Evolutionary conservation across 179 eudicot genomes (phyloP).

Genomic region (Beta corolliflora): DNA sequence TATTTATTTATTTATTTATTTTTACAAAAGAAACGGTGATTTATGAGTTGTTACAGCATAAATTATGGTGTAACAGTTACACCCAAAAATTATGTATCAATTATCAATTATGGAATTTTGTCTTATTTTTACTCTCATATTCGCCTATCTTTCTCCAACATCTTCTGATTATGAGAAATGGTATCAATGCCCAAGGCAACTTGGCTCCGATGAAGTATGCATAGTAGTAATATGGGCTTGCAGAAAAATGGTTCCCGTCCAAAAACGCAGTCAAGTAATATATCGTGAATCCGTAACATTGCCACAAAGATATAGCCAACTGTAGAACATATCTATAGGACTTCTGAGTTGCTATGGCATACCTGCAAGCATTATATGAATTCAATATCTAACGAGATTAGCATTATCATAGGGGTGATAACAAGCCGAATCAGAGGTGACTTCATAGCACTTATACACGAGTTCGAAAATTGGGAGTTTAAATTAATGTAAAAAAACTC

Average conservation of each 20-base stretch:
- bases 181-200: slow-evolving; percentile 68
- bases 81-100: too few relatives aligned
- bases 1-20: too few relatives aligned
- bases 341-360: slow-evolving; percentile 74
- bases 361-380: slow-evolving; percentile 47
- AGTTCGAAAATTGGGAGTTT: neutral
- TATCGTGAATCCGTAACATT: slow-evolving; percentile 69
- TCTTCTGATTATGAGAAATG: slow-evolving; percentile 51
- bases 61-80: too few relatives aligned
- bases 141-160: slow-evolving; percentile 84
- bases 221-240: slow-evolving; percentile 54
- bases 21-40: too few relatives aligned
- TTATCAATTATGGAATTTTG: slow-evolving; percentile 35
- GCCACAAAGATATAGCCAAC: slow-evolving; percentile 64
- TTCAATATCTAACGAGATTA: too few relatives aligned
- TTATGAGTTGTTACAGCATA: too few relatives aligned
- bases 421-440: neutral
- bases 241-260: slow-evolving; percentile 81
- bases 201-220: slow-evolving; percentile 70
- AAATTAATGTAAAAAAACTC: too few relatives aligned
- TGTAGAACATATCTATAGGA: slow-evolving; percentile 77
- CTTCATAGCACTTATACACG: neutral
- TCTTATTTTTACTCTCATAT: slow-evolving; percentile 49
- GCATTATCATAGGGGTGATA: neutral
- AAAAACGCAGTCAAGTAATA: slow-evolving; percentile 65